Conservation (phyloP, 257 asterid genomes). For the Ilex aquifolium region DNA sequence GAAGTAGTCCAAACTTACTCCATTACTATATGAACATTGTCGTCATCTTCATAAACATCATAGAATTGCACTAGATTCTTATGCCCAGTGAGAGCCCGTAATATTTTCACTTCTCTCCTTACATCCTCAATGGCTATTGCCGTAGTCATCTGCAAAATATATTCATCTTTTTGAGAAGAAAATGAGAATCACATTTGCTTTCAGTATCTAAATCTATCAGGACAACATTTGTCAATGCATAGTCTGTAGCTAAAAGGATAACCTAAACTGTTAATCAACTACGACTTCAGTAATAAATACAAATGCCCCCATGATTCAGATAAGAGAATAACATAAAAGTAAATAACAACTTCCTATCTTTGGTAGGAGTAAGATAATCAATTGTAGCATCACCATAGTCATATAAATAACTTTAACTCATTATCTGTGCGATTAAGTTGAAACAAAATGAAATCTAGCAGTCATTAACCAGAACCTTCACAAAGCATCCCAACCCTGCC, state of each 20-base stretch:
- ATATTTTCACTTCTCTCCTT: slow-evolving; percentile 59
- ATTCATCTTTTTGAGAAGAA: slow-evolving; percentile 6
- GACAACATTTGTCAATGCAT: background rate
- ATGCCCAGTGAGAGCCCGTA: slow-evolving; percentile 60
- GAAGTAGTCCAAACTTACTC: slow-evolving; percentile 38
- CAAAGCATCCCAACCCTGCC: too few species aligned
- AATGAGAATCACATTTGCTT: background rate
- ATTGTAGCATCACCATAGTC: too few species aligned
- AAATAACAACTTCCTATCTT: too few species aligned
- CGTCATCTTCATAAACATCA: slow-evolving; percentile 66
- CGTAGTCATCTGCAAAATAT: slow-evolving; percentile 54
- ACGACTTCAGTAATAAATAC: too few species aligned
- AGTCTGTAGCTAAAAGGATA: background rate
- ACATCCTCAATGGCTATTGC: slow-evolving; percentile 66
- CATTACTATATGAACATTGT: slow-evolving; percentile 55
- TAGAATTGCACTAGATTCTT: slow-evolving; percentile 55
- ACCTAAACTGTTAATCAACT: too few species aligned
- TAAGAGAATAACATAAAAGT: too few species aligned
- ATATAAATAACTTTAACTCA: too few species aligned
- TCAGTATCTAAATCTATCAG: background rate
- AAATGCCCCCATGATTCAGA: too few species aligned
- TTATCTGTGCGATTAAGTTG: too few species aligned
- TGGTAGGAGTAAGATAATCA: too few species aligned
- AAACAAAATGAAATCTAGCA: too few species aligned
- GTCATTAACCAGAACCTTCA: too few species aligned